Percentiles rank a stretch among this genome's conserved stretches.
Evolutionary conservation across 1,139 yeast species (phyloP).

Genomic region (Yamadazyma sp.): DNA sequence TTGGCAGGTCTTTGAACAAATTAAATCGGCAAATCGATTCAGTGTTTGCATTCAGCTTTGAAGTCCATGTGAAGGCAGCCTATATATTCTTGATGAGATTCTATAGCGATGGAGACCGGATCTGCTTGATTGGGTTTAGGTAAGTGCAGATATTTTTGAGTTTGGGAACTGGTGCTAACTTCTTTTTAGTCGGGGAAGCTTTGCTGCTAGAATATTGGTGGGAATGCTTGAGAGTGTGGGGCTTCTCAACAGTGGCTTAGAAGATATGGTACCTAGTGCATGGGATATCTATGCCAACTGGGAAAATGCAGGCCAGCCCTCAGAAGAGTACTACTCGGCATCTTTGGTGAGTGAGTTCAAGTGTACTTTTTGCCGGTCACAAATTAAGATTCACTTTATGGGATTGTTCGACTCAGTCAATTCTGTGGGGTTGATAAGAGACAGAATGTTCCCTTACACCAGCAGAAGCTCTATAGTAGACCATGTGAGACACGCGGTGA

Average conservation of each 20-base stretch:
- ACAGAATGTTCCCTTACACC: conserved; percentile 57
- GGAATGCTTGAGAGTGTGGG: conserved; percentile 68
- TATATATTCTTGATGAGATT: conserved; percentile 50
- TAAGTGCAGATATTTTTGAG: conserved; percentile 11
- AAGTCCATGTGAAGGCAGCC: conserved; percentile 55
- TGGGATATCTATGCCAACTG: conserved; percentile 62
- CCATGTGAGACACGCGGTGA: conserved; percentile 64
- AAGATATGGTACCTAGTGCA: conserved; percentile 54
- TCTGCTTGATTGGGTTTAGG: conserved; percentile 60
- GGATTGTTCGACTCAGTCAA: conserved; percentile 70
- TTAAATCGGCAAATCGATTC: conserved; percentile 38
- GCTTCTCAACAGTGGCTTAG: conserved; percentile 50
- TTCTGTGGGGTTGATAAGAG: conserved; percentile 59
- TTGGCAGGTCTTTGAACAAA: conserved; percentile 15
- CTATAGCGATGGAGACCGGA: conserved; percentile 48
- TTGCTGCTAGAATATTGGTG: conserved; percentile 58
- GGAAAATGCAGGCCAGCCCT: conserved; percentile 62
- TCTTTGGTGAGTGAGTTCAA: conserved; percentile 52
- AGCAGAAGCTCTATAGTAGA: conserved; percentile 49
- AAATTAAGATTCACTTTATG: conserved; percentile 51
- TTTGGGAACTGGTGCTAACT: not conserved
- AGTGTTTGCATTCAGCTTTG: conserved; percentile 52
- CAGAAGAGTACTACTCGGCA: conserved; percentile 36
- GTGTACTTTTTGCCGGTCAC: conserved; percentile 47
- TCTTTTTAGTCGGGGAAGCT: conserved; percentile 56